Percentiles rank a stretch among this genome's conserved stretches.
phyloP scores from a whole-genome alignment of 148 eudicot genomes.

The Vaccinium corymbosum region DNA sequence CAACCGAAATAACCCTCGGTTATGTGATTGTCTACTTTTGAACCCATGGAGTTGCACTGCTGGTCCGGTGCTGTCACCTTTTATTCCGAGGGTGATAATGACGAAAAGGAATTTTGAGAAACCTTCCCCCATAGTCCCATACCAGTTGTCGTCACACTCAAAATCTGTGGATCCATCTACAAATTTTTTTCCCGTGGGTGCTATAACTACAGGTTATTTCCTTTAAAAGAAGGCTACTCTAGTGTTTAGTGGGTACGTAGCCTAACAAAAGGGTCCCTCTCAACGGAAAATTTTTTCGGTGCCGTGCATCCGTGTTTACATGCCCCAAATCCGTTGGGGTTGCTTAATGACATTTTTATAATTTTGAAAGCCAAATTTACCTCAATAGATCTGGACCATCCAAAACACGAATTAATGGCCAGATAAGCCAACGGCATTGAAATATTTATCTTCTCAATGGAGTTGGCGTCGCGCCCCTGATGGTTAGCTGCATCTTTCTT shows the following conservation, averaged over 20 bases:
- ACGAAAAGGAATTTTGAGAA: background rate
- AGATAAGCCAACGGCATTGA: no score
- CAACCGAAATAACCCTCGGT: no score
- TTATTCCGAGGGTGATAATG: background rate
- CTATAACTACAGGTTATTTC: background rate
- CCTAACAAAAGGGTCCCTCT: background rate
- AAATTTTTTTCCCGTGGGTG: background rate
- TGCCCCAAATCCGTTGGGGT: no score
- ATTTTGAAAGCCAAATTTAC: no score
- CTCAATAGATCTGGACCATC: rapidly evolving
- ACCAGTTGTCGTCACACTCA: background rate
- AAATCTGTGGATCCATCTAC: background rate
- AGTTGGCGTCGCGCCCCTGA: no score
- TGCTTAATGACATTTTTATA: no score
- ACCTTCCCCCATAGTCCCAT: background rate
- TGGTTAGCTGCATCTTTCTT: no score
- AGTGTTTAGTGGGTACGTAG: background rate
- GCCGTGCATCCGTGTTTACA: no score
- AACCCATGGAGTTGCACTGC: no score
- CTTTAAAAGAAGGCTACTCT: background rate
- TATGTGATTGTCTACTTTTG: no score
- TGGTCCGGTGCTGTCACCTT: no score
- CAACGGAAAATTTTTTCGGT: background rate
- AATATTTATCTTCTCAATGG: background rate
- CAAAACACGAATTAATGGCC: no score